Evolutionary conservation across 1,284 basidiomycete species (phyloP), one percentile per base, ranked within the genome.

Genomic region (Sanghuangporus sanghuang): DNA sequence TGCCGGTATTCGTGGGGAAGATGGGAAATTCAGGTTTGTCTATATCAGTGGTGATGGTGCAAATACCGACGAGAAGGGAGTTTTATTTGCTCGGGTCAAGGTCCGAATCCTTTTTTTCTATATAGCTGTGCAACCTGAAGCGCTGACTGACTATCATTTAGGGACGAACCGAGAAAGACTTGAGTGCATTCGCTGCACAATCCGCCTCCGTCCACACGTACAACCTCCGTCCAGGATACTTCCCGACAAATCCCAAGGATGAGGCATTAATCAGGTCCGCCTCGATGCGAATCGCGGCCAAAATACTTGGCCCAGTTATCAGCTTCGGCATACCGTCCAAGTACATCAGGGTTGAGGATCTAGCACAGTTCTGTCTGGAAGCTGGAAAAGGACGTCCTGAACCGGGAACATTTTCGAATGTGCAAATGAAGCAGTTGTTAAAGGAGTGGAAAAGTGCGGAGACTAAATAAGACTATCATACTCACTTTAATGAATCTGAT

Each of bases 81-180:
- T 68, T 46, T 68, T 76, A 70, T 77, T 73, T 69, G 71, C 69
- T 1, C 67, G 71, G 3, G 71, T 76, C 35, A 77, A 77, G 75
- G 76, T 76, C 39, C 55, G 69, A n/a, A 46, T 46, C 21, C 44
- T 12, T 62, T 3, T 12, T 62, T 3, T 23, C 12, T 2, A 38
- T 12, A 40, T 39, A 35, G 7, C 39, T 27, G n/a, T 23, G 23
- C 48, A n/a, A 39, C 18, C 9, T n/a, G n/a, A 53, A 27, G 32
- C 35, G 48, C 53, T 50, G 56, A 16, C 21, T 16, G 5, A 2
- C 16, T 35, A 54, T 36, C 38, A 12, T 32, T 2, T 48, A 63
- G 62, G 65, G 65, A 36, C 57, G 38, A 12, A 46, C 62, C 7
- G 62, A 66, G 58, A 66, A 57, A 49, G 65, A 66, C 23, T 39